phyloP scores from a whole-genome alignment of 2,329 filamentous ascomycete genomes.

The Fusarium sp. region DNA sequence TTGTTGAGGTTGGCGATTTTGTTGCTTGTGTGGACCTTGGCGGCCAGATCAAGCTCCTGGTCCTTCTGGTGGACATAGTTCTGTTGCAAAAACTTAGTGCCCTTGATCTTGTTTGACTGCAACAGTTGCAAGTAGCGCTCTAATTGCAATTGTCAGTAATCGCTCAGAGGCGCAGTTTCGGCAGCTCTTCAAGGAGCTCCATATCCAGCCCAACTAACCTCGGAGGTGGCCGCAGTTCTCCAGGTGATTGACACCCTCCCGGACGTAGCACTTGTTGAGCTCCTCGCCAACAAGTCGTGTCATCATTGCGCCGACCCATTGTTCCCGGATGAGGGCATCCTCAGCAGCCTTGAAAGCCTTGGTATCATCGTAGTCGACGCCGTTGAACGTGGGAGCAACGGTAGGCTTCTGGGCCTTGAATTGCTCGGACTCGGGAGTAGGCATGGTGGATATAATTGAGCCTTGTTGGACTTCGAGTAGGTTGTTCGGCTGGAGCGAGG shows the following conservation, averaged over 20 bases:
- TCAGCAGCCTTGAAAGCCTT: conserved; percentile 84
- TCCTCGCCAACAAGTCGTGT: conserved; percentile 84
- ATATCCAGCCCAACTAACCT: conserved; percentile 69
- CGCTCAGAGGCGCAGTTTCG: conserved; percentile 6
- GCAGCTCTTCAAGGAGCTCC: conserved; percentile 10
- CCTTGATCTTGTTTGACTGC: conserved; percentile 81
- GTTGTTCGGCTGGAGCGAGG: conserved; percentile 24
- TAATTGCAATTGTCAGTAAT: conserved; percentile 54
- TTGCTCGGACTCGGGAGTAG: conserved; percentile 83
- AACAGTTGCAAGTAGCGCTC: conserved; percentile 85
- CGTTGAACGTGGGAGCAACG: conserved; percentile 85
- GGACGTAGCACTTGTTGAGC: conserved; percentile 86
- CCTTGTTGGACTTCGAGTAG: conserved; percentile 27
- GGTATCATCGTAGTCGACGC: conserved; percentile 88
- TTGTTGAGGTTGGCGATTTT: conserved; percentile 57
- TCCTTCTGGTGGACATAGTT: conserved; percentile 75
- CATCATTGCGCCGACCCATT: conserved; percentile 94
- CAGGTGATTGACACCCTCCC: conserved; percentile 87
- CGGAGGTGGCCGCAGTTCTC: conserved; percentile 86
- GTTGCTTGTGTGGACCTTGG: conserved; percentile 57
- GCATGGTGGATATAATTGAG: conserved; percentile 66
- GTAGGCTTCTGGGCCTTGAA: conserved; percentile 88
- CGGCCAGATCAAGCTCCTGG: conserved; percentile 55
- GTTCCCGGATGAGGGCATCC: conserved; percentile 84
- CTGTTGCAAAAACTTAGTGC: conserved; percentile 83